Evolutionary conservation across 768 basidiomycete species (phyloP).

Genomic region (Chalciporus sphaerocephalus): DNA sequence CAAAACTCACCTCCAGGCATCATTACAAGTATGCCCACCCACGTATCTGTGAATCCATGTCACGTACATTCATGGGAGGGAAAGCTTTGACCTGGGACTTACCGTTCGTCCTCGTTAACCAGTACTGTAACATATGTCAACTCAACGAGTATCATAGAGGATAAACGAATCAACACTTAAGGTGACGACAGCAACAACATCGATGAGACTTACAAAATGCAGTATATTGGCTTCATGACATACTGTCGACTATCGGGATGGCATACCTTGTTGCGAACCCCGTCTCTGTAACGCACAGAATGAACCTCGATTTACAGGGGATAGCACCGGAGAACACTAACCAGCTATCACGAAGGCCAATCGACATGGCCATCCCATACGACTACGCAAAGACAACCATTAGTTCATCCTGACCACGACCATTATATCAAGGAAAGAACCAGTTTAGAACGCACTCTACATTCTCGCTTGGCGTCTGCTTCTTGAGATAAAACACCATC

Average conservation of each 20-base stretch:
- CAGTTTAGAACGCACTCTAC: slow-evolving; percentile 8
- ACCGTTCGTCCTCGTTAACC: slow-evolving; percentile 14
- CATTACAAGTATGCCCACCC: slow-evolving; percentile 13
- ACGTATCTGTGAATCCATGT: slow-evolving; percentile 6
- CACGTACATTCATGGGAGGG: background rate
- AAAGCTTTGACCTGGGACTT: background rate
- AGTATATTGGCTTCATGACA: no score
- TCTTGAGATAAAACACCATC: slow-evolving; percentile 8
- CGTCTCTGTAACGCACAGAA: slow-evolving; percentile 11
- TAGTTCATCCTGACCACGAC: background rate
- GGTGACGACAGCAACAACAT: slow-evolving; percentile 1
- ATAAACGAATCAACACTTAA: slow-evolving; percentile 5
- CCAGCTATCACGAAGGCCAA: slow-evolving; percentile 8
- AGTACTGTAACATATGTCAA: slow-evolving; percentile 11
- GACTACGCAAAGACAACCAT: slow-evolving; percentile 4
- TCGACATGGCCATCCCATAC: background rate
- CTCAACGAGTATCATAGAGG: background rate
- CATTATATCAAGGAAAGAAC: background rate
- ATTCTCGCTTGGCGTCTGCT: background rate
- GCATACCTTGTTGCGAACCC: slow-evolving; percentile 11
- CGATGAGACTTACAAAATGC: slow-evolving; percentile 10
- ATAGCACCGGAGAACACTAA: slow-evolving; percentile 3
- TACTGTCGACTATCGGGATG: no score
- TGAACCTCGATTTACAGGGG: background rate
- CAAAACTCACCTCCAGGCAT: slow-evolving; percentile 18